A percentile compares a stretch with the other conserved stretches of the same genome.
Evolutionary conservation across 1,139 yeast genomes (phyloP).

Genomic region (Zygoascus meyerae): DNA sequence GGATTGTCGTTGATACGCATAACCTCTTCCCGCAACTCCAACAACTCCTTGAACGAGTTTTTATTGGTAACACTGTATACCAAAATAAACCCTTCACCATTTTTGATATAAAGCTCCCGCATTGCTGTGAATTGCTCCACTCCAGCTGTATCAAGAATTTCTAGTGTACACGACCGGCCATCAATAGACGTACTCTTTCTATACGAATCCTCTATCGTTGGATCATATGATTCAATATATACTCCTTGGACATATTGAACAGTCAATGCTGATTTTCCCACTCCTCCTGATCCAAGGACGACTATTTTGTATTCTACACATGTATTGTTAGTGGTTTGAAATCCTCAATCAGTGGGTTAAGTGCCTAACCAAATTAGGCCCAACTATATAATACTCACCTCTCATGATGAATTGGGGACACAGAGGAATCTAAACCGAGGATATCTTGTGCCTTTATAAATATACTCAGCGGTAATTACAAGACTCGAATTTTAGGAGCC

Average conservation of each 20-base stretch:
- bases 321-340: neutral
- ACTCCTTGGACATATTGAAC: conserved; percentile 33
- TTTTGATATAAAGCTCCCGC: conserved; percentile 59
- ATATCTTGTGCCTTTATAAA: no score
- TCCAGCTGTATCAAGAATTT: conserved; percentile 44
- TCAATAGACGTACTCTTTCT: conserved; percentile 37
- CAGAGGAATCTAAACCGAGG: neutral
- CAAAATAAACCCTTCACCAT: conserved; percentile 41
- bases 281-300: conserved; percentile 97
- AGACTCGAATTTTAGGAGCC: no score
- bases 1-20: conserved; percentile 66
- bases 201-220: conserved; percentile 75
- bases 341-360: neutral
- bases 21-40: conserved; percentile 84
- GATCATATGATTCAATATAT: conserved; percentile 91
- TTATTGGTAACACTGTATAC: conserved; percentile 87
- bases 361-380: no score
- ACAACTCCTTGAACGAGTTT: conserved; percentile 70
- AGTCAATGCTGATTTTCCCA: conserved; percentile 91
- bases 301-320: conserved; percentile 60
- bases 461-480: no score
- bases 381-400: conserved; percentile 6
- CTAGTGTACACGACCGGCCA: conserved; percentile 36
- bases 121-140: conserved; percentile 44
- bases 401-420: conserved; percentile 2